Conservation (phyloP, 225 moss, liverwort and hornwort species). For the Neckera pumila region DNA sequence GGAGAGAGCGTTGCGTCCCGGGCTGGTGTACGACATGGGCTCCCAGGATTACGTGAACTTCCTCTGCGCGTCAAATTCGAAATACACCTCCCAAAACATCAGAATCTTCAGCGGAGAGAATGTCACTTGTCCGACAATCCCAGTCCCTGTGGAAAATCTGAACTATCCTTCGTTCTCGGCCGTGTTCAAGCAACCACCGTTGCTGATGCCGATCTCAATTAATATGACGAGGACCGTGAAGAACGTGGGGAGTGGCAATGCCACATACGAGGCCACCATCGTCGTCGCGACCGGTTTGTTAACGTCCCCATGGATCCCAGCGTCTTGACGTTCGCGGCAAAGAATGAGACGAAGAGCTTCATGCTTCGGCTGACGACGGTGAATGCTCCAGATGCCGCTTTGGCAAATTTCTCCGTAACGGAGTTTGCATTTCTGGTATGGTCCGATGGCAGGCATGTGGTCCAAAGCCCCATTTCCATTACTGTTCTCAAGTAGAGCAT, state of each 20-base stretch:
- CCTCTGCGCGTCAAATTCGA: conserved; percentile 15
- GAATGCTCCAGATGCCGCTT: background rate
- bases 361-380: background rate
- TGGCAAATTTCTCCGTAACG: background rate
- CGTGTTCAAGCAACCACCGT: background rate
- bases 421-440: background rate
- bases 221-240: conserved; percentile 32
- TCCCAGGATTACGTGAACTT: conserved; percentile 25
- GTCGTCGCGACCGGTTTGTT: background rate
- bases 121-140: background rate
- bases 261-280: conserved; percentile 7
- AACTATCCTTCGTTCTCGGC: conserved; percentile 58
- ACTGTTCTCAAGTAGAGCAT: background rate
- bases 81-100: background rate
- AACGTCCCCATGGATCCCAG: conserved; percentile 10
- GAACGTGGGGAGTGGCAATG: conserved; percentile 18
- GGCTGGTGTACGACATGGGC: conserved; percentile 38
- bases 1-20: conserved; percentile 34
- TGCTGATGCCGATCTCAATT: background rate
- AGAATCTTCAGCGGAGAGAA: background rate
- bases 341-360: conserved; percentile 1
- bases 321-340: background rate
- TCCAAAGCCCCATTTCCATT: conserved; percentile 18
- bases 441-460: conserved; percentile 1
- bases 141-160: conserved; percentile 14